Conservation (phyloP, 495 filamentous ascomycete species). For the Bombardia bombarda region DNA sequence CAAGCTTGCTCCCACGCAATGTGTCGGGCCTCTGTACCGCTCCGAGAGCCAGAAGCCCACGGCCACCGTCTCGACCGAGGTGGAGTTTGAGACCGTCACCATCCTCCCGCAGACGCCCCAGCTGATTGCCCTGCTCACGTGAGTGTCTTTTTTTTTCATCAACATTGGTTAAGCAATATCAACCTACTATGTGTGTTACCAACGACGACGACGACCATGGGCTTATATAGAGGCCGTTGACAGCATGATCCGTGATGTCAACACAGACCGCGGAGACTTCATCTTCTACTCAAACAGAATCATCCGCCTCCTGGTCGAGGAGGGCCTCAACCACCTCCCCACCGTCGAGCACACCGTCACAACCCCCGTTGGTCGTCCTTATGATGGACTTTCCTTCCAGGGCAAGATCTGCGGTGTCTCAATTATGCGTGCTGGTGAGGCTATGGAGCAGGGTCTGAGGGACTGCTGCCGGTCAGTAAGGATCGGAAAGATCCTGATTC, state of each 20-base stretch:
- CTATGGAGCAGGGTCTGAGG: slow-evolving; percentile 94
- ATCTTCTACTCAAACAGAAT: slow-evolving; percentile 99
- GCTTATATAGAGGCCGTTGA: no score
- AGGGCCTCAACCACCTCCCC: slow-evolving; percentile 93
- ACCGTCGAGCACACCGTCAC: slow-evolving; percentile 80
- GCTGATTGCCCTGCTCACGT: slow-evolving; percentile 95
- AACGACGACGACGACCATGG: no score
- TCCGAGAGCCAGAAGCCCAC: slow-evolving; percentile 72
- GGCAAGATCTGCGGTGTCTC: slow-evolving; percentile 98
- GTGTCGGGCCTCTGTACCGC: slow-evolving; percentile 72
- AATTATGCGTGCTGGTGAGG: slow-evolving; percentile 96
- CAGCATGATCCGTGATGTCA: slow-evolving; percentile 91
- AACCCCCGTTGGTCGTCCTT: slow-evolving; percentile 83
- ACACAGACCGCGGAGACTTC: slow-evolving; percentile 86
- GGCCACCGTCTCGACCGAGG: slow-evolving; percentile 78
- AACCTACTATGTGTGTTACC: not conserved
- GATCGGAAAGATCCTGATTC: slow-evolving; percentile 97
- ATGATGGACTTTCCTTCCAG: slow-evolving; percentile 88
- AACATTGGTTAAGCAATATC: no score
- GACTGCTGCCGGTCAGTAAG: slow-evolving; percentile 95
- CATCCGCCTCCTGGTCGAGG: slow-evolving; percentile 94
- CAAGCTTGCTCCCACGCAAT: slow-evolving; percentile 51
- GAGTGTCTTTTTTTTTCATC: slow-evolving; percentile 37
- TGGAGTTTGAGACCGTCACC: slow-evolving; percentile 81
- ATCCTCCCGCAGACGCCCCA: slow-evolving; percentile 90